Base-by-base conservation (phyloP, 225 moss, liverwort and hornwort genomes). In the Marchantia paleacea region DNA sequence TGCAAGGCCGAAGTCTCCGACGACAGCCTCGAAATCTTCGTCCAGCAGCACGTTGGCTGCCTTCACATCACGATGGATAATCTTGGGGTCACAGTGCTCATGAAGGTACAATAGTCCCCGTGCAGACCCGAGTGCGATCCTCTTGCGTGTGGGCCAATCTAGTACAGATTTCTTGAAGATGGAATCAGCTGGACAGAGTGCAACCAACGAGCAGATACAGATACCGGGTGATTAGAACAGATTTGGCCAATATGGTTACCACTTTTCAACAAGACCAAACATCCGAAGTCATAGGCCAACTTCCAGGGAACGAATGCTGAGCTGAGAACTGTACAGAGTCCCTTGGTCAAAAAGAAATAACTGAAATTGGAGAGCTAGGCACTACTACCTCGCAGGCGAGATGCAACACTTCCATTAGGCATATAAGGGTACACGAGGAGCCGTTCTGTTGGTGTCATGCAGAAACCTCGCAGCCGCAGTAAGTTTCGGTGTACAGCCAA, bases 351-450 rank as follows among this genome's bases (percentile, higher is more conserved):
- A 39, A 0, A 8, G 9, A 62, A 62, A 22, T 8, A 62, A 62
- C 7, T 62, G 20, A 20, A 26, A 70, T 39, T 70, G 31, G 48
- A 70, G 51, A 10, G 73, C 52, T 53, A 52, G 51, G 51, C 50
- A 52, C 73, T 22, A 75, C 51, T 58, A 96, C 96, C 96, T 83
- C 94, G 91, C 68, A 96, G 88, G 72, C 96, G 92, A 75, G 96
- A 96, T 39, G 96, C 96, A 60, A 96, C 96, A 79, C 96, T 96
- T 47, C 96, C 96, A 79, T 96, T 96, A 22, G 92, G 87, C 96
- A 96, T 96, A 84, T 89, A 96, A 52, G 96, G 96, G 70, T 96
- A 96, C 8, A 96, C 94, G 63, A 96, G 91, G 10, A 96, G 88
- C 25, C 96, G 92, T 84, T 96, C 96, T 16, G 92, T 89, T 22